Evolutionary conservation across 768 basidiomycete genomes (phyloP).

Genomic region (Lactarius deliciosus): DNA sequence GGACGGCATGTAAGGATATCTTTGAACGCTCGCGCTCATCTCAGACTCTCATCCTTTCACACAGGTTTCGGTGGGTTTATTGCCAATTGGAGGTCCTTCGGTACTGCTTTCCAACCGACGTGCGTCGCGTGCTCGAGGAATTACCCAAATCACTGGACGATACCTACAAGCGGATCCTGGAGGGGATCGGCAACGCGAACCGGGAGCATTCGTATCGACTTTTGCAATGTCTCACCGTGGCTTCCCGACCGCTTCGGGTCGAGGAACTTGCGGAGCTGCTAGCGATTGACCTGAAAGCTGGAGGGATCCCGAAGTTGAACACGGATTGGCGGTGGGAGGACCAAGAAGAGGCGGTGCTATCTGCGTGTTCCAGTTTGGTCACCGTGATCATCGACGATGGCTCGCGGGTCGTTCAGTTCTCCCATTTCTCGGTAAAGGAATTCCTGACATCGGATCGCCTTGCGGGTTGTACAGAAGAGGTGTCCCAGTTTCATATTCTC

Average conservation of each 20-base stretch:
- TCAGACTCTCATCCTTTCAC: background rate
- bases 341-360: background rate
- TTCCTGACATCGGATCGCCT: background rate
- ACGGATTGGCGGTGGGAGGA: background rate
- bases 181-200: background rate
- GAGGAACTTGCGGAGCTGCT: background rate
- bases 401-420: background rate
- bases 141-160: background rate
- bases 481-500: background rate
- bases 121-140: background rate
- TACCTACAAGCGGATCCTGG: background rate
- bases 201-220: background rate
- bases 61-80: background rate
- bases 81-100: background rate
- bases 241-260: background rate
- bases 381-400: background rate
- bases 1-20: background rate
- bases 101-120: background rate
- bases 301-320: background rate
- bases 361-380: background rate
- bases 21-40: background rate
- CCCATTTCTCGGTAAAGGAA: background rate
- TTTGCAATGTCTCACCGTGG: background rate
- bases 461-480: background rate
- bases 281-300: background rate